Conservation (phyloP, 805 yeast species). For the Barnettozyma siamensis region DNA sequence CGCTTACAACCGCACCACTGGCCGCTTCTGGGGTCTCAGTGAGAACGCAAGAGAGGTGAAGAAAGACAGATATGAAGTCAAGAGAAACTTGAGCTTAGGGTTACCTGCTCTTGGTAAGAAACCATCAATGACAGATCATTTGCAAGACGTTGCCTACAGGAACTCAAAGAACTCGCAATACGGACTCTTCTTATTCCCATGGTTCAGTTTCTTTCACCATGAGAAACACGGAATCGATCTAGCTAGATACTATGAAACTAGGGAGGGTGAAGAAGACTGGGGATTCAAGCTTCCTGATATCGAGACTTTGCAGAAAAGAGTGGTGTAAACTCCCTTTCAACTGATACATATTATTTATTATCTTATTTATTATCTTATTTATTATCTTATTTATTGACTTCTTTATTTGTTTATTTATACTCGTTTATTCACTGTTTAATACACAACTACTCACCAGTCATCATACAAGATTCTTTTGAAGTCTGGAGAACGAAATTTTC, state of each 20-base stretch:
- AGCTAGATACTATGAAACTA: slow-evolving; percentile 36
- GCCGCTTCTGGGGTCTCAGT: slow-evolving; percentile 71
- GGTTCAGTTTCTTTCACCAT: slow-evolving; percentile 79
- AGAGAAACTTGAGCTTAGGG: slow-evolving; percentile 57
- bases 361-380: background rate
- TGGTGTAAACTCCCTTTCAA: no score
- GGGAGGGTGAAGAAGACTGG: slow-evolving; percentile 24
- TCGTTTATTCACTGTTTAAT: no score
- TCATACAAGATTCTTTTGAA: no score
- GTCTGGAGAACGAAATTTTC: no score
- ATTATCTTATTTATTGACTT: slow-evolving; percentile 4
- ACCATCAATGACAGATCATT: slow-evolving; percentile 58
- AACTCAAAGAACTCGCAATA: slow-evolving; percentile 69
- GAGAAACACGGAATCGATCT: slow-evolving; percentile 78
- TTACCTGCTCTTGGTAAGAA: slow-evolving; percentile 57
- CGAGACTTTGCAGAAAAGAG: slow-evolving; percentile 18
- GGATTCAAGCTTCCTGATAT: slow-evolving; percentile 18
- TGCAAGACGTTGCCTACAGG: slow-evolving; percentile 70
- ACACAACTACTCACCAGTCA: no score
- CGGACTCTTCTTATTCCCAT: slow-evolving; percentile 58
- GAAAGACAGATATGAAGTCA: slow-evolving; percentile 70
- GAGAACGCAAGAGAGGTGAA: slow-evolving; percentile 69
- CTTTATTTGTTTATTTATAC: slow-evolving; percentile 10
- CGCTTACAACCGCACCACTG: slow-evolving; percentile 61
- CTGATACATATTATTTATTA: background rate